phyloP scores from a whole-genome alignment of 352 stramenopile species.

The Elongisporangium anandrum region DNA sequence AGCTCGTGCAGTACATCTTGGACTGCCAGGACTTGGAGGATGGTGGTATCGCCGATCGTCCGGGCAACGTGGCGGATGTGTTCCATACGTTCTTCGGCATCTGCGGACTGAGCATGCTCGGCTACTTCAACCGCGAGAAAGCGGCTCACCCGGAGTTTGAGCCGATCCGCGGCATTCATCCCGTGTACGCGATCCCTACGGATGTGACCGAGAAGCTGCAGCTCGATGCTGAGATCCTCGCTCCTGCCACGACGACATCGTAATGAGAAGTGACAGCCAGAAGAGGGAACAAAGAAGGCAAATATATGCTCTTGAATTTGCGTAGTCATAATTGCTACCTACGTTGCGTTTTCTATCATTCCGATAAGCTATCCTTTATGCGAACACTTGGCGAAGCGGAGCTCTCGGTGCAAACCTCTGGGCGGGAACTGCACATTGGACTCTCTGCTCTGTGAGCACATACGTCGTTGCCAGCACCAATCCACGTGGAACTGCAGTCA shows the following conservation, averaged over 20 bases:
- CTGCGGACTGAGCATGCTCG: slow-evolving; percentile 92
- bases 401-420: too few relatives aligned
- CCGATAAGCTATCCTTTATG: not conserved
- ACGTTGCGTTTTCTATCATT: not conserved
- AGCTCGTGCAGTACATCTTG: slow-evolving; percentile 92
- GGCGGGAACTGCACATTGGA: too few relatives aligned
- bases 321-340: too few relatives aligned
- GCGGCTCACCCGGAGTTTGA: slow-evolving; percentile 45
- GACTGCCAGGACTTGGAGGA: slow-evolving; percentile 96
- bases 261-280: not conserved
- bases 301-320: not conserved
- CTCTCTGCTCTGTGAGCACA: too few relatives aligned
- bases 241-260: not conserved
- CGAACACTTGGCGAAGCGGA: too few relatives aligned
- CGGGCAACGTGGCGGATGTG: slow-evolving; percentile 95
- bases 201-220: slow-evolving; percentile 87
- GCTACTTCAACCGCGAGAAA: slow-evolving; percentile 85
- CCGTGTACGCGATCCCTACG: slow-evolving; percentile 93
- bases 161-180: slow-evolving; percentile 88
- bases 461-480: too few relatives aligned
- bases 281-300: not conserved
- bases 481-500: too few relatives aligned
- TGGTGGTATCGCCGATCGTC: slow-evolving; percentile 97
- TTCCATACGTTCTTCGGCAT: slow-evolving; percentile 99
- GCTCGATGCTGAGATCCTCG: slow-evolving; percentile 73